phyloP scores from a whole-genome alignment of 352 stramenopile species.

The Globisporangium acanthophoron region DNA sequence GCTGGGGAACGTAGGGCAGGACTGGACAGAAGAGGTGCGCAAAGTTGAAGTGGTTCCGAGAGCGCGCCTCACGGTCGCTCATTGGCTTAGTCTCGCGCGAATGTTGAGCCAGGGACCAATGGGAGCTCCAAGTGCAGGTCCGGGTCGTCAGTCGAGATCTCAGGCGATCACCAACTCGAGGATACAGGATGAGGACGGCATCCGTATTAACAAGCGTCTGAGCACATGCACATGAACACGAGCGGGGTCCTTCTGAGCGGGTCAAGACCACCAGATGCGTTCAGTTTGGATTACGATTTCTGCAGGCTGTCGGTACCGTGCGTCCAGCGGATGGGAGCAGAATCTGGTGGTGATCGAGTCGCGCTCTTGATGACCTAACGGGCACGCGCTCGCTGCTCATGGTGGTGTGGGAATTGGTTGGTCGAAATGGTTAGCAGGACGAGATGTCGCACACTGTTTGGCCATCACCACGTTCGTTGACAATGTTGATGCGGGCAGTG shows the following conservation, averaged over 20 bases:
- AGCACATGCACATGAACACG: neutral
- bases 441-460: neutral
- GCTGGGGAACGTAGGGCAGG: too few species aligned
- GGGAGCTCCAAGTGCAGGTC: neutral
- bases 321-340: neutral
- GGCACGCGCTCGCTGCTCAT: neutral
- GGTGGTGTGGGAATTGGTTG: neutral
- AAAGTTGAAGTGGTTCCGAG: neutral
- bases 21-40: neutral
- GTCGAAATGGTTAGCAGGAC: neutral
- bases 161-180: neutral
- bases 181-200: neutral
- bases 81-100: neutral
- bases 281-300: neutral
- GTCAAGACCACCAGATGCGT: neutral
- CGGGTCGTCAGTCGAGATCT: neutral
- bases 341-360: too few species aligned
- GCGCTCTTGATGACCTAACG: neutral
- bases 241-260: neutral
- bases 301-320: neutral
- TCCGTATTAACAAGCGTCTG: neutral
- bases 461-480: neutral
- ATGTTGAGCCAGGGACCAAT: slow-evolving; percentile 2
- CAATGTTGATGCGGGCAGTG: too few species aligned
- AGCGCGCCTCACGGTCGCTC: neutral